Base-by-base conservation (phyloP, 177 flowering plant genomes). In the Tripterygium wilfordii region DNA sequence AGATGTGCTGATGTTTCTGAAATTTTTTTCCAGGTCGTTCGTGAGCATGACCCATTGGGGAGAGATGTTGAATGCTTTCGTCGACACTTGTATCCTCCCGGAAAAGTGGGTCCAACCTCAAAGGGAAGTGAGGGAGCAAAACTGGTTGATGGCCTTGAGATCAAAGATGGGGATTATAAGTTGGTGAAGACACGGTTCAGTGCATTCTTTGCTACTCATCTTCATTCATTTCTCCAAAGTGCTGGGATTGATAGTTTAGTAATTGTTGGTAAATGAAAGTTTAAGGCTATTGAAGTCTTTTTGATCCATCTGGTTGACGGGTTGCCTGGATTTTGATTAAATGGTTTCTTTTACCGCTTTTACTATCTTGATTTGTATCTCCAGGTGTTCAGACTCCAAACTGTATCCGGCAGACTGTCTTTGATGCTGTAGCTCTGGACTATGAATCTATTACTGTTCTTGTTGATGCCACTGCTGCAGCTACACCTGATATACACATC, bases 381-480 rank as follows among this genome's bases (percentile, higher is more conserved):
- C 15, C 51, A 92, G 98, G 98, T 56, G 94, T 89, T 66, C 99
- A 89, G 62, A 94, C 97, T 51, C 97, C 99, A 49, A 94, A 89
- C 53, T 89, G 99, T 70, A 74, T 94, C 48, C 66, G 97, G 59
- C 96, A 89, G 65, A 89, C 89, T 12, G 96, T 78, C n/a, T 94
- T 64, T 75, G 99, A 94, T 71, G 97, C 95, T 0, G 97, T 94
- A 15, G 85, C 85, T 32, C 62, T 89, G 58, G 88, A 89, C 65
- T 94, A 88, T 58, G 53, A 60, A 40, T 56, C 81, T 27, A 80
- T 89, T 27, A 70, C 85, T 3, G 86, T 94, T 35, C 69, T 94
- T 49, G 51, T 64, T 63, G 97, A 94, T 76, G 96, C 97, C 61
- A 94, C 97, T 1, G 90, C 97, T 51, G 92, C 99, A 54, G 91